Percentiles rank a stretch among this genome's conserved stretches.
Evolutionary conservation across 495 filamentous ascomycete genomes (phyloP).

Genomic region (Penicillium chermesinum): DNA sequence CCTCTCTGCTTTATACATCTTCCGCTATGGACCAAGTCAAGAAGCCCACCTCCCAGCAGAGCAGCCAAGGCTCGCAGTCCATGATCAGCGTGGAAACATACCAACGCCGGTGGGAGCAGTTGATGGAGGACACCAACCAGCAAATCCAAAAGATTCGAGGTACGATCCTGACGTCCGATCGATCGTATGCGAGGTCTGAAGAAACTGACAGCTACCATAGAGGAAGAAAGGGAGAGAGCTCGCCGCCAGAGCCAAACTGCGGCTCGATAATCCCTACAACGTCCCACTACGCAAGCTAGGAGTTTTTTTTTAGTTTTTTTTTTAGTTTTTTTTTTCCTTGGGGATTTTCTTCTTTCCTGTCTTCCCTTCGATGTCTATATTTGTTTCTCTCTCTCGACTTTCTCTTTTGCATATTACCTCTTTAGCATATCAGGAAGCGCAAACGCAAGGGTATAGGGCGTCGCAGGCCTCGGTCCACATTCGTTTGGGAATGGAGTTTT

Average conservation of each 20-base stretch:
- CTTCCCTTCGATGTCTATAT: constrained; percentile 3
- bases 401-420: background rate
- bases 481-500: background rate
- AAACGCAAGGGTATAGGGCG: background rate
- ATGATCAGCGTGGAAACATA: constrained; percentile 17
- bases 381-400: constrained; percentile 1
- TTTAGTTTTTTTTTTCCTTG: background rate
- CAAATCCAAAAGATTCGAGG: constrained; percentile 25
- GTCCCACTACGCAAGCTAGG: background rate
- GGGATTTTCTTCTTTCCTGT: background rate
- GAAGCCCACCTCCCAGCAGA: constrained; percentile 1
- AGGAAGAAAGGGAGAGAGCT: constrained; percentile 15
- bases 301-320: background rate
- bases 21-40: constrained; percentile 14
- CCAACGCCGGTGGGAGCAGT: constrained; percentile 20
- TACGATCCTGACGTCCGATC: constrained; percentile 10
- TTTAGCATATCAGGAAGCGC: background rate
- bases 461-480: constrained; percentile 1
- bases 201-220: constrained; percentile 13
- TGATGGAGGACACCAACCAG: constrained; percentile 21
- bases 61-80: constrained; percentile 4
- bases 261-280: constrained; percentile 3
- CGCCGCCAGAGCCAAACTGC: background rate
- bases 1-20: background rate
- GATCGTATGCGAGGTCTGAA: constrained; percentile 15